Percentiles rank a stretch among this genome's conserved stretches.
These are phyloP conservation scores for Sclerotiophoma versabilis DNA, from an alignment of 2,329 filamentous ascomycete species.

Conservation along the genomic window DNA sequence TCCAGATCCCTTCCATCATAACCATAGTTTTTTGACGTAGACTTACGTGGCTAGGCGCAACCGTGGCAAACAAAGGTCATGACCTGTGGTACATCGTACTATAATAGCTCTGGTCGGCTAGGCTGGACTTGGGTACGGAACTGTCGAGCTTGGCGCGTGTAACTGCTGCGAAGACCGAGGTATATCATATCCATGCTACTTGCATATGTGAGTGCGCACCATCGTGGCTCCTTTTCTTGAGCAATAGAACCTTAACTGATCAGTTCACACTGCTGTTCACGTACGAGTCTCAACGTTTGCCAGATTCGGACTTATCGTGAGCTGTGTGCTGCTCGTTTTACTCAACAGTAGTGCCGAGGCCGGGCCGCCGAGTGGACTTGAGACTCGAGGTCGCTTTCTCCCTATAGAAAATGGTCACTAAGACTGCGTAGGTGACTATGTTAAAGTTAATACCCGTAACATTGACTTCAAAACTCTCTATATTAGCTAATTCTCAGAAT, in stretches of 20 bases:
- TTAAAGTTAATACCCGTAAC: too few relatives aligned
- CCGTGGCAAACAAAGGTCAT: neutral
- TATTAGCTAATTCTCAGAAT: too few relatives aligned
- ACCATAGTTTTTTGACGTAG: neutral
- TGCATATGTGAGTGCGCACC: too few relatives aligned
- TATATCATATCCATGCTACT: too few relatives aligned
- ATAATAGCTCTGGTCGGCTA: neutral
- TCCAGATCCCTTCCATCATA: constrained; percentile 1
- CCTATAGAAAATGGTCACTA: too few relatives aligned
- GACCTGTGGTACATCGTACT: neutral
- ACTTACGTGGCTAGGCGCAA: neutral
- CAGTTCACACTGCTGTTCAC: neutral
- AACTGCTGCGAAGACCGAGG: neutral
- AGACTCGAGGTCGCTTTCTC: too few relatives aligned
- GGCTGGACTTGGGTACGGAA: neutral
- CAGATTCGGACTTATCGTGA: neutral
- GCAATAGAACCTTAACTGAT: neutral
- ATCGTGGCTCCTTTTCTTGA: neutral
- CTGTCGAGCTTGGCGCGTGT: neutral
- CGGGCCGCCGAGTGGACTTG: too few relatives aligned
- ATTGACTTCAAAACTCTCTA: too few relatives aligned
- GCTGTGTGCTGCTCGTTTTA: neutral
- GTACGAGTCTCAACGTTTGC: neutral
- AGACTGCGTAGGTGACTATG: too few relatives aligned
- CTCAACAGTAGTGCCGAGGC: too few relatives aligned